Conservation (phyloP, 345 rosid genomes). For the Hypericum perforatum region DNA sequence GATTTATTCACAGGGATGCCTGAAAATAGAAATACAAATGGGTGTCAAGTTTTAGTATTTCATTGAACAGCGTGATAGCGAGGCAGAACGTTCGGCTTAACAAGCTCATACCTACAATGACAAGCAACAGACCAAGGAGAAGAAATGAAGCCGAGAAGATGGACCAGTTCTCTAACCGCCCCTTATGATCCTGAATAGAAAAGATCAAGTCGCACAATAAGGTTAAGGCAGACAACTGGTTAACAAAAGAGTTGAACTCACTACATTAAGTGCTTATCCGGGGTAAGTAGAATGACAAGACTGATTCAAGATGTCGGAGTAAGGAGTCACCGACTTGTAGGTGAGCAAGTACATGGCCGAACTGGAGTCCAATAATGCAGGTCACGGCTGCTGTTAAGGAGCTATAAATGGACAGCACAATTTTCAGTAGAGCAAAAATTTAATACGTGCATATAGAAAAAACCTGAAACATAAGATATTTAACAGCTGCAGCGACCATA, state of each 20-base stretch:
- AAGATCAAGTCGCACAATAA: background rate
- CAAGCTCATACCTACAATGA: conserved; percentile 22
- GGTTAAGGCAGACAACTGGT: too few species aligned
- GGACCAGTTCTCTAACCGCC: conserved; percentile 26
- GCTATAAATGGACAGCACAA: conserved; percentile 13
- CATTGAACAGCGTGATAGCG: background rate
- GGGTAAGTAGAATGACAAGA: too few species aligned
- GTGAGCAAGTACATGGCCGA: conserved; percentile 34
- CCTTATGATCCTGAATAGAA: conserved; percentile 30
- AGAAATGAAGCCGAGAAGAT: conserved; percentile 19
- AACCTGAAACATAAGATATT: too few species aligned
- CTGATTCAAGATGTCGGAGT: background rate
- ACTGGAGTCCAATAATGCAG: conserved; percentile 41
- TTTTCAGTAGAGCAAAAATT: too few species aligned
- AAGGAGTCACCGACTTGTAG: conserved; percentile 18
- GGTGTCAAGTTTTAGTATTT: background rate
- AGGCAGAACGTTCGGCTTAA: background rate
- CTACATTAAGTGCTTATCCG: too few species aligned
- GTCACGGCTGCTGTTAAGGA: conserved; percentile 34
- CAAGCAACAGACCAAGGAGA: conserved; percentile 23
- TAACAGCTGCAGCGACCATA: too few species aligned
- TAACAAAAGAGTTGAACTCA: too few species aligned
- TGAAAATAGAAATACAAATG: conserved; percentile 8
- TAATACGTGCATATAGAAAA: too few species aligned
- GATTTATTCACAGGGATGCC: conserved; percentile 38